These are phyloP conservation scores for Sonneratia alba DNA, from an alignment of 345 rosid genomes.

Conservation along the genomic window DNA sequence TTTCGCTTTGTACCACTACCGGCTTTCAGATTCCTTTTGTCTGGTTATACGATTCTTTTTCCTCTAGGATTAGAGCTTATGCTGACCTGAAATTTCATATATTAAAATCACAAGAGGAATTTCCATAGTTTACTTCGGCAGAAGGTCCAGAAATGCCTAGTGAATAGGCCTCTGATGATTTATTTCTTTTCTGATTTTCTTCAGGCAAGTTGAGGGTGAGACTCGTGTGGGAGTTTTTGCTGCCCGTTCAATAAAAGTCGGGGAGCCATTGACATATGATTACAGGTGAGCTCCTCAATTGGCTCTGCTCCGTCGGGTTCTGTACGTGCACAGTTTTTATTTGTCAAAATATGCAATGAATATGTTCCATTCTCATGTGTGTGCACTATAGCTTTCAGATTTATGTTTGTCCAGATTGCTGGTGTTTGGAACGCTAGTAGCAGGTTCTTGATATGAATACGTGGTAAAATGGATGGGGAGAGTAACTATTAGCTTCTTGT, in stretches of 20 bases:
- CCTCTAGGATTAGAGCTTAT: not conserved
- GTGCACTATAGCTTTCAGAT: not conserved
- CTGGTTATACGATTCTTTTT: not conserved
- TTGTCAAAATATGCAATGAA: not conserved
- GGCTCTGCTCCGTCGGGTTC: not conserved
- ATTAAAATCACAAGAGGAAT: not conserved
- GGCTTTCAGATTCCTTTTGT: not conserved
- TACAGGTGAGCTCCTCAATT: slow-evolving; percentile 45
- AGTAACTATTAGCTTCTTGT: slow-evolving; percentile 1
- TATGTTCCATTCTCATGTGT: not conserved
- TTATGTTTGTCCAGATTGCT: not conserved
- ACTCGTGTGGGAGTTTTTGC: slow-evolving; percentile 90
- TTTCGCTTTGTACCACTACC: not conserved
- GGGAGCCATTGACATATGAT: slow-evolving; percentile 85
- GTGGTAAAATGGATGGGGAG: not conserved
- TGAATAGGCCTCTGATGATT: not conserved
- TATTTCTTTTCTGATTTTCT: not conserved
- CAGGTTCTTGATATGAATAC: not conserved
- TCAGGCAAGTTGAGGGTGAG: slow-evolving; percentile 91
- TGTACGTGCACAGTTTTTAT: not conserved
- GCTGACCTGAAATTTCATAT: not conserved
- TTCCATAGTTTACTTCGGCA: not conserved
- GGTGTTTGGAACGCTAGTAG: not conserved
- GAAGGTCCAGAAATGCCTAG: not conserved
- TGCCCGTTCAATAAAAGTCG: slow-evolving; percentile 60